Evolutionary conservation across 495 filamentous ascomycete genomes (phyloP), one percentile per base, ranked within the genome.

Genomic region (Talaromyces trachyspermus): DNA sequence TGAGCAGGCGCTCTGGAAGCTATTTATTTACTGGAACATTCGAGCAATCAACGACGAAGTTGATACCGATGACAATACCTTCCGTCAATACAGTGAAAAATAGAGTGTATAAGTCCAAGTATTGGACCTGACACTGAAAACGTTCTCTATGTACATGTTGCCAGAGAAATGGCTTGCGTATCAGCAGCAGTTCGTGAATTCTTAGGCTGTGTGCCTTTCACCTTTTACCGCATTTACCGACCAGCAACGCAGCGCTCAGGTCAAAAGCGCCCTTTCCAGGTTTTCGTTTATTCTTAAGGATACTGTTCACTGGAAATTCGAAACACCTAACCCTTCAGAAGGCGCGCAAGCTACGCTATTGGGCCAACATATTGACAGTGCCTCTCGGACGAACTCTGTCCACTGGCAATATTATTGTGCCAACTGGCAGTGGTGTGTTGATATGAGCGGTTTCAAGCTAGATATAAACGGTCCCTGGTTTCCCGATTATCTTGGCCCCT

Each of bases 1-100:
- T 36, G 33, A 36, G 17, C 33, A 14, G 33, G 33, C 33, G n/a
- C 33, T 36, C n/a, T 36, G 33, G 33, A 36, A 36, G 33, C n/a
- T 36, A 36, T 36, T 36, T 36, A 36, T 36, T 14, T 36, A 36
- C 33, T 36, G 33, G 33, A 36, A 36, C 17, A 36, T 14, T 36
- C 33, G 27, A 30, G 27, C 27, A 30, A 30, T 30, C 12, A 6
- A 30, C 27, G 12, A 30, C 12, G 27, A 30, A 30, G 6, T 30
- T 30, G 6, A 12, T 30, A 6, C 6, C 6, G 27, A 30, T 6
- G 27, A 30, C 27, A 6, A 6, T 30, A 12, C 12, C 27, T 30
- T 30, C 12, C 27, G 27, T 30, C 27, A 6, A 6, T 30, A 30
- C 27, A 30, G 27, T 30, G 6, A 6, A 12, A 6, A 6, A 30